Evolutionary conservation across 371 early-diverging fungal genomes (phyloP), one percentile per base, ranked within the genome.

Genomic region (Phascolomyces articulosus): DNA sequence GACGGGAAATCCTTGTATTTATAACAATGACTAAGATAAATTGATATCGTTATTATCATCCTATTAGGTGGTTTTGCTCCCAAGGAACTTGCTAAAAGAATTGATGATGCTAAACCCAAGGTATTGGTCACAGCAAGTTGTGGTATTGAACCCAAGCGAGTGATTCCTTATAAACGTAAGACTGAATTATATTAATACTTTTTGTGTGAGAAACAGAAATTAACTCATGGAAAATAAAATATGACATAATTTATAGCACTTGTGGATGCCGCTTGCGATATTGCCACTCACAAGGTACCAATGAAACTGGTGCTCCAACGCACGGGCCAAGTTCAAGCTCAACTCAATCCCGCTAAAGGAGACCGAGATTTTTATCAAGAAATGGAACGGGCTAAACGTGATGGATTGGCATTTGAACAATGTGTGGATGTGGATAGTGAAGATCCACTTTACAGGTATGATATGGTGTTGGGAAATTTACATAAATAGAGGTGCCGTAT

Each of bases 11-110:
- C 55, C 1, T 29, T 28, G 27, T 61, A 27, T 27, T 41, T 78
- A 0, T n/a, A 24, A 21, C 48, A n/a, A 51, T 27, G 1, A 31
- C n/a, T 16, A 3, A 26, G 9, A 47, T 21, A 13, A 38, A 13
- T 16, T 40, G 40, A 38, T 26, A 21, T 53, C 16, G 1, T 23
- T 47, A 47, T 18, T 51, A 51, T 23, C 21, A 20, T 51, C 7
- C n/a, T 79, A n/a, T n/a, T 86, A 83, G 94, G 94, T 60, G 94
- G 94, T 9, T 94, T 95, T 80, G 92, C 94, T 0, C 83, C 94
- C 7, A 76, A 85, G 65, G 91, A 90, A 67, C 72, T 94, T 40
- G 90, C 93, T 20, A 93, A 95, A 71, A 85, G 95, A 23, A 91
- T 94, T 63, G 82, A 89, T 51, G 94, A 91, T 67, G 85, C 87